These are phyloP conservation scores for Marvania coccoides DNA, from an alignment of 139 green algal genomes.

Conservation along the genomic window DNA sequence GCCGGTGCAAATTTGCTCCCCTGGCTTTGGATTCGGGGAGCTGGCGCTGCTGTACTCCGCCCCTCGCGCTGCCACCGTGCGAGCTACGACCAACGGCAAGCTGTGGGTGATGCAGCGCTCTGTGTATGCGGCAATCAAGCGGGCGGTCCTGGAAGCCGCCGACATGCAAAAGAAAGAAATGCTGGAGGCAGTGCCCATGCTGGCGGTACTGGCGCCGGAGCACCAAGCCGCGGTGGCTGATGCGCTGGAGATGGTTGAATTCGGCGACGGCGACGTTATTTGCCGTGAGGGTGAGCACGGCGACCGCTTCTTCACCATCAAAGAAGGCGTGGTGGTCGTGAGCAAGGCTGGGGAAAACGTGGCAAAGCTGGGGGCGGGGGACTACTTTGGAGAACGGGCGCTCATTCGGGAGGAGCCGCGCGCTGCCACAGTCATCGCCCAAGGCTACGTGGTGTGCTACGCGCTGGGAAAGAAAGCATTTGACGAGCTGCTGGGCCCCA, in stretches of 20 bases:
- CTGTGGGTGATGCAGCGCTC: constrained; percentile 75
- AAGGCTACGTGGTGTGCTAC: constrained; percentile 46
- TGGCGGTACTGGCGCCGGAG: constrained; percentile 56
- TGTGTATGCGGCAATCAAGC: constrained; percentile 75
- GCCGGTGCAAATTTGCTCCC: constrained; percentile 33
- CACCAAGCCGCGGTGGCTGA: constrained; percentile 69
- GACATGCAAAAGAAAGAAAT: constrained; percentile 50
- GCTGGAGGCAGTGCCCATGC: constrained; percentile 51
- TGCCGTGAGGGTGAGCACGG: constrained; percentile 44
- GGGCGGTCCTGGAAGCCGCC: constrained; percentile 47
- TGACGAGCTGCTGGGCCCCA: constrained; percentile 74
- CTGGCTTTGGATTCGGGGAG: constrained; percentile 77
- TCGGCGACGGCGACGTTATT: constrained; percentile 31
- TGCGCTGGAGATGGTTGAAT: constrained; percentile 55
- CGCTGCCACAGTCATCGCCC: not conserved
- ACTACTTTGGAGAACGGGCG: constrained; percentile 72
- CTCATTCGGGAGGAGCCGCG: constrained; percentile 50
- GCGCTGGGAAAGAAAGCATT: constrained; percentile 50
- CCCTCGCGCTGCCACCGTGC: constrained; percentile 81
- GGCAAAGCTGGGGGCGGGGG: constrained; percentile 33
- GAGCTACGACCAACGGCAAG: constrained; percentile 46
- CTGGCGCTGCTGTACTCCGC: constrained; percentile 86
- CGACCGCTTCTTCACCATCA: constrained; percentile 57
- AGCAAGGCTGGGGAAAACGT: constrained; percentile 7
- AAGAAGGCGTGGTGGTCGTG: constrained; percentile 49